A percentile compares a stretch with the other conserved stretches of the same genome.
phyloP scores from a whole-genome alignment of 495 filamentous ascomycete species.

The Aspergillus sclerotioniger region DNA sequence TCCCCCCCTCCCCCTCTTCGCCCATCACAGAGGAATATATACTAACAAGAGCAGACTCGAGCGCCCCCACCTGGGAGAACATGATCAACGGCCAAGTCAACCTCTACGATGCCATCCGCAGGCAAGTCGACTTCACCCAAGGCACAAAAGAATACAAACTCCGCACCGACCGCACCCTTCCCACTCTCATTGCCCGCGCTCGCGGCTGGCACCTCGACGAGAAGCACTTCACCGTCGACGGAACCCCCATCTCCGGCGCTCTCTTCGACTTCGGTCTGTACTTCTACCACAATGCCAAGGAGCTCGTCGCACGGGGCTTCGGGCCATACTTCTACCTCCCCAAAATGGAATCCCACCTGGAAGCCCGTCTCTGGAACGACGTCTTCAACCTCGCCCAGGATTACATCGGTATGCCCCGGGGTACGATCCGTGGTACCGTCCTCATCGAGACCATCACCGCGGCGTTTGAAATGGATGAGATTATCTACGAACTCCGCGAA shows the following conservation, averaged over 20 bases:
- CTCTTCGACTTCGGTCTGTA: slow-evolving; percentile 99
- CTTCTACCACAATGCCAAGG: slow-evolving; percentile 98
- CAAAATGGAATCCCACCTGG: slow-evolving; percentile 98
- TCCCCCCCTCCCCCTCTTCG: background rate
- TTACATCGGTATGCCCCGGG: slow-evolving; percentile 80
- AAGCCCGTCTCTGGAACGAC: slow-evolving; percentile 98
- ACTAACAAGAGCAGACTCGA: slow-evolving; percentile 66
- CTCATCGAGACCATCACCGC: slow-evolving; percentile 98
- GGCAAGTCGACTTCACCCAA: slow-evolving; percentile 94
- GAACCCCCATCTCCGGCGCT: slow-evolving; percentile 87
- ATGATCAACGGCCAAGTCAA: slow-evolving; percentile 99
- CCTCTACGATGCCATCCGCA: slow-evolving; percentile 93
- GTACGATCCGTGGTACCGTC: slow-evolving; percentile 93
- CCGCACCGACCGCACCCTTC: slow-evolving; percentile 75
- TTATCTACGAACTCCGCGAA: slow-evolving; percentile 98
- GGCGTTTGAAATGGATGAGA: slow-evolving; percentile 99
- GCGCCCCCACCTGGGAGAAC: slow-evolving; percentile 97
- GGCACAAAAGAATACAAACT: slow-evolving; percentile 97
- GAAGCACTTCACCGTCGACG: slow-evolving; percentile 96
- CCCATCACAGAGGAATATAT: background rate
- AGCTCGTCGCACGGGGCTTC: slow-evolving; percentile 76
- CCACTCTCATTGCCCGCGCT: slow-evolving; percentile 82
- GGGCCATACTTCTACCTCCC: slow-evolving; percentile 99
- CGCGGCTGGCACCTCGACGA: slow-evolving; percentile 96
- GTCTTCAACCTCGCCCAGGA: slow-evolving; percentile 97